Base-by-base conservation (phyloP, 257 asterid species). In the Solanum sejunctum region DNA sequence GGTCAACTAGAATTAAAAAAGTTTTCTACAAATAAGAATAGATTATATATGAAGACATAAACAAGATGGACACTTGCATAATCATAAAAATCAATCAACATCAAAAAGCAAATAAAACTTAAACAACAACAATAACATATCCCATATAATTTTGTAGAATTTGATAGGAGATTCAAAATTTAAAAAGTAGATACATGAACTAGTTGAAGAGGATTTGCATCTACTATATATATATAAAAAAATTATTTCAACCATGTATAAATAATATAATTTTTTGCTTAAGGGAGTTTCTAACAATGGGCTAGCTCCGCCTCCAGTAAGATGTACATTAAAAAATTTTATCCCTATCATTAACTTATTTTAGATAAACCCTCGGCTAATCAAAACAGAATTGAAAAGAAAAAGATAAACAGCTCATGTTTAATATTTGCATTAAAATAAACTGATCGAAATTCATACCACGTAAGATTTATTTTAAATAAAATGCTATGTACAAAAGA, bases 81-180 rank as follows among this genome's bases (percentile, higher is more conserved):
- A 78, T 51, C 63, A 52, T 16, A 78, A 78, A 26, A 78, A 77
- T 20, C 58, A 77, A 23, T 77, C 82, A 75, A 49, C 51, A 75
- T 49, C 13, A 49, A 49, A 18, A 45, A 20, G 39, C 63, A 77
- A 77, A 77, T 51, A 45, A 77, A 77, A 28, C 26, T 3, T 77
- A 26, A 5, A 51, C 43, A 49, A 75, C 1, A 72, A 23, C 23
- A 49, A 75, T 0, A 72, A 23, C 8, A 21, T 21, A 20, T 3
- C 6, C 8, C 4, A 2, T 57, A 57, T 57, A 57, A 13, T 57
- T 36, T 36, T 36, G 39, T 36, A 36, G 39, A 36, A 36, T 36
- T 36, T 36, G 39, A 36, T 36, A 36, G 32, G 2, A 28, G 32
- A 28, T 28, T 1, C 32, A 28, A 28, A 2, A 28, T 28, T 28